Base-by-base conservation (phyloP, 2,329 filamentous ascomycete genomes). In the Blastomyces parvus region DNA sequence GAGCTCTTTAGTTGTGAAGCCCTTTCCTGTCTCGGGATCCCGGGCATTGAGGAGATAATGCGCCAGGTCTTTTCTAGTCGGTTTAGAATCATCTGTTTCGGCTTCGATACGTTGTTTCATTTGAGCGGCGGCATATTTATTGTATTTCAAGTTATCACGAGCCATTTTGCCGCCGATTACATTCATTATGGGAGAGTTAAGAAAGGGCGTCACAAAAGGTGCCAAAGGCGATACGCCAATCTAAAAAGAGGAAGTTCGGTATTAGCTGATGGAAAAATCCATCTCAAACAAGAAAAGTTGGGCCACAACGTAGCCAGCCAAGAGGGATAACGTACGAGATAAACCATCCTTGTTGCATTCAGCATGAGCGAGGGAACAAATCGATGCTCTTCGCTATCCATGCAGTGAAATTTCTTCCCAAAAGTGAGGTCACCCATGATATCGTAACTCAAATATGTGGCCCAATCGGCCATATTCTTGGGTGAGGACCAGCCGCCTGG, bases 31-130 rank as follows among this genome's bases (percentile, higher is more conserved):
- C 65, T 80, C 73, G 1, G 78, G 75, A 68, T 83, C 76, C 68
- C 77, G 76, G 60, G 80, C 77, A 62, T 79, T 74, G 56, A 79
- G 70, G 5, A 80, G 73, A 72, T 82, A 73, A 70, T 79, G 75
- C 71, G 80, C 79, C 68, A 82, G 79, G 67, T 81, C 80, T 60
- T 78, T 78, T 65, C 80, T 76, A 14, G 69, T 62, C 48, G 64
- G n/a, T 66, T 66, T 60, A 66, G 67, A 63, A 66, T 69, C 44
- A 65, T 65, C 62, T 64, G 67, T 62, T 65, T 71, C 66, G 66
- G 68, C 52, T 59, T 67, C 66, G 67, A 77, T 74, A 68, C 75
- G 76, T 70, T 79, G 76, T 64, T 74, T 71, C 75, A 80, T 76
- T 66, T 78, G 77, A 65, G 74, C 69, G 64, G 62, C 60, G 19